Conservation (phyloP, 2,329 filamentous ascomycete genomes). For the Colletotrichum cereale region DNA sequence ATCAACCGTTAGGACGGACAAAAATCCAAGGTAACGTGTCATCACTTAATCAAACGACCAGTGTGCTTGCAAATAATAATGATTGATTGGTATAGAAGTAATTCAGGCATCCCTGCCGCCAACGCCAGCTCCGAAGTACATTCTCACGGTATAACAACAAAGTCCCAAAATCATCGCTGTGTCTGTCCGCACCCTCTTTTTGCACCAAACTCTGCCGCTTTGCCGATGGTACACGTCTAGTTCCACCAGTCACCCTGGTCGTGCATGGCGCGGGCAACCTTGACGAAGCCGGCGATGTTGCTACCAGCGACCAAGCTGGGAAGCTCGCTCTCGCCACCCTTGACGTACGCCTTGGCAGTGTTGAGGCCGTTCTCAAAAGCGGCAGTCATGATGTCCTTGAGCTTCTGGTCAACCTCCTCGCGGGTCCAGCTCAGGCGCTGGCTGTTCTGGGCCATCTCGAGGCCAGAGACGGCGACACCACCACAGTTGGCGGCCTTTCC, state of each 20-base stretch:
- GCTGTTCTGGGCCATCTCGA: slow-evolving; percentile 99
- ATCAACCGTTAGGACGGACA: background rate
- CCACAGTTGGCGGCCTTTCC: slow-evolving; percentile 98
- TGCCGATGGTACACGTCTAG: slow-evolving; percentile 21
- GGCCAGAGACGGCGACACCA: slow-evolving; percentile 95
- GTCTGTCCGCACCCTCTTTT: slow-evolving; percentile 13
- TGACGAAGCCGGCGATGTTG: slow-evolving; percentile 98
- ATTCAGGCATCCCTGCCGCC: slow-evolving; percentile 36
- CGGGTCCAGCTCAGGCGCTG: slow-evolving; percentile 85
- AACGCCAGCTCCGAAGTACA: slow-evolving; percentile 40
- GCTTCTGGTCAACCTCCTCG: slow-evolving; percentile 91
- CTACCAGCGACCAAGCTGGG: slow-evolving; percentile 92
- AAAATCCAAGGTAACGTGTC: background rate
- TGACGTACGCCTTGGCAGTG: slow-evolving; percentile 91
- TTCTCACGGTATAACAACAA: slow-evolving; percentile 24
- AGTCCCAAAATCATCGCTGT: slow-evolving; percentile 25
- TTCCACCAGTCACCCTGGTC: slow-evolving; percentile 96
- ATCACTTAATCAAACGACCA: background rate
- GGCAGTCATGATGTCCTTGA: slow-evolving; percentile 94
- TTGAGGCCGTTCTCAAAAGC: slow-evolving; percentile 91
- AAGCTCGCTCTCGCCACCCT: slow-evolving; percentile 82
- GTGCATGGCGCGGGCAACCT: slow-evolving; percentile 94
- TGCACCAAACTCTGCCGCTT: background rate
- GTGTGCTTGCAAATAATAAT: slow-evolving; percentile 8
- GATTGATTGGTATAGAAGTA: slow-evolving; percentile 33